Percentiles rank a stretch among this genome's conserved stretches.
These are phyloP conservation scores for Alloascoidea africana DNA, from an alignment of 805 yeast species.

Conservation along the genomic window DNA sequence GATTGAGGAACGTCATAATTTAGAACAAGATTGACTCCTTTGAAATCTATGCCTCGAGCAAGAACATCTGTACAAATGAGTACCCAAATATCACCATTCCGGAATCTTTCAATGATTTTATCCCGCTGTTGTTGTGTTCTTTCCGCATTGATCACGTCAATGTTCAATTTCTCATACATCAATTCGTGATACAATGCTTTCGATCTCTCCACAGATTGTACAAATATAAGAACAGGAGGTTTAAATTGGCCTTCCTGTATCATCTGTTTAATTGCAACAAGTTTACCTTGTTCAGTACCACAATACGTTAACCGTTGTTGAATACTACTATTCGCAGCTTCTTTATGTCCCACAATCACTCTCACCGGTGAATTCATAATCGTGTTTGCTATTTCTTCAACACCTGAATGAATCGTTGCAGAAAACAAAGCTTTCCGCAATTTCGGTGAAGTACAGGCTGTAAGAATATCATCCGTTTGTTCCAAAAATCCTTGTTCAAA, in stretches of 20 bases:
- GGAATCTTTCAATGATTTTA: slow-evolving; percentile 68
- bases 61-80: slow-evolving; percentile 92
- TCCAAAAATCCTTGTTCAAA: slow-evolving; percentile 78
- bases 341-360: slow-evolving; percentile 83
- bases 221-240: slow-evolving; percentile 86
- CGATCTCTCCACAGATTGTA: slow-evolving; percentile 87
- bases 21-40: slow-evolving; percentile 86
- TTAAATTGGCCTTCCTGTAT: slow-evolving; percentile 56
- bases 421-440: slow-evolving; percentile 73
- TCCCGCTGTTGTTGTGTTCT: slow-evolving; percentile 82
- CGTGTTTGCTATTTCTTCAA: slow-evolving; percentile 73
- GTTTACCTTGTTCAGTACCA: slow-evolving; percentile 92
- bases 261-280: slow-evolving; percentile 82
- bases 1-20: slow-evolving; percentile 93
- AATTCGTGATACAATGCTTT: slow-evolving; percentile 90
- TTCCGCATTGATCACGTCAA: slow-evolving; percentile 93
- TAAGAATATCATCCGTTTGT: slow-evolving; percentile 78
- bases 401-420: slow-evolving; percentile 90
- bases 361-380: slow-evolving; percentile 81
- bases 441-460: slow-evolving; percentile 27
- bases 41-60: slow-evolving; percentile 94
- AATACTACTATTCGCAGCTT: slow-evolving; percentile 75
- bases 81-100: slow-evolving; percentile 89
- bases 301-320: slow-evolving; percentile 75
- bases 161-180: slow-evolving; percentile 80